A percentile compares a stretch with the other conserved stretches of the same genome.
Conservation (phyloP, 768 basidiomycete species). For the Lenzites betulinus region DNA sequence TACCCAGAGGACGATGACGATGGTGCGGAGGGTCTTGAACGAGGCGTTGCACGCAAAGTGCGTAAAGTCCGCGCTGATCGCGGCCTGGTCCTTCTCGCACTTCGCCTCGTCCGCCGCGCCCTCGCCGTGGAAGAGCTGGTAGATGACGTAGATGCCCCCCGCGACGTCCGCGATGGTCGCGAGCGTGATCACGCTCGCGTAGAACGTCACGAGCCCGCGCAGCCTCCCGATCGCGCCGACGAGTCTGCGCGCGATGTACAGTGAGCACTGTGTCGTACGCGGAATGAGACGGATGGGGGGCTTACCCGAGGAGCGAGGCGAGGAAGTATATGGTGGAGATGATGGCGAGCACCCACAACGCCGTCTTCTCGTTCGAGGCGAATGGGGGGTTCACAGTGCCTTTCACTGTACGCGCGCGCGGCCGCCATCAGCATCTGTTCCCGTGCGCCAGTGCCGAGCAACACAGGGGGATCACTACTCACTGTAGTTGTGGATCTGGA, state of each 20-base stretch:
- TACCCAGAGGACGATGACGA: constrained; percentile 47
- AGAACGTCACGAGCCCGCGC: constrained; percentile 45
- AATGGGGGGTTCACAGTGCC: constrained; percentile 38
- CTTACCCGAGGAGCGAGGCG: constrained; percentile 53
- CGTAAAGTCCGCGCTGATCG: constrained; percentile 32
- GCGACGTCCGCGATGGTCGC: constrained; percentile 50
- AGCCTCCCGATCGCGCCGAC: constrained; percentile 47
- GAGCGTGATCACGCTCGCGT: constrained; percentile 45
- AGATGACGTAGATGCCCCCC: constrained; percentile 51
- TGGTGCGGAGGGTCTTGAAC: constrained; percentile 44
- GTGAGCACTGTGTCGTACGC: constrained; percentile 6
- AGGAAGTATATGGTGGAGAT: constrained; percentile 51
- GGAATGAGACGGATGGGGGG: neutral
- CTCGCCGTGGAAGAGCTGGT: constrained; percentile 43
- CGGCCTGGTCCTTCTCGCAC: constrained; percentile 39
- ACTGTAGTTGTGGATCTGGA: constrained; percentile 47
- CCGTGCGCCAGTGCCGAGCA: neutral
- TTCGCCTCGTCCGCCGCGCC: constrained; percentile 30
- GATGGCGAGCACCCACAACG: constrained; percentile 48
- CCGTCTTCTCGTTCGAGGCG: constrained; percentile 40
- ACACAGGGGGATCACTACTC: constrained; percentile 24
- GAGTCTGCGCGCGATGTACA: constrained; percentile 33
- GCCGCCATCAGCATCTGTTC: neutral
- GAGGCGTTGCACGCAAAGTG: constrained; percentile 44
- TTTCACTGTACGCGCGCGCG: constrained; percentile 3